phyloP scores from a whole-genome alignment of 495 filamentous ascomycete genomes.

The Penicillium daleae region DNA sequence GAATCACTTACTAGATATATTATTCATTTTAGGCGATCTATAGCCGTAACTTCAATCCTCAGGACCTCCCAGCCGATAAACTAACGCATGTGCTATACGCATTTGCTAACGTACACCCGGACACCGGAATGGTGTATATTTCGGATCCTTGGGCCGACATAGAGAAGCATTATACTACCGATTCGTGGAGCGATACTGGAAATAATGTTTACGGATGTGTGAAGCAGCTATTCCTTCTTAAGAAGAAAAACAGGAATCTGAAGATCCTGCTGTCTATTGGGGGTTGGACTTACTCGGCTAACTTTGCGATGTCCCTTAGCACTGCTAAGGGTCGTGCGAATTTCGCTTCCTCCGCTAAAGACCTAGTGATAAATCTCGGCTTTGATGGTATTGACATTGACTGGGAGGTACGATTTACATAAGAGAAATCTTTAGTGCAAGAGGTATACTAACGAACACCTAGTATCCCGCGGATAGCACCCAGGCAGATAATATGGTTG shows the following conservation, averaged over 20 bases:
- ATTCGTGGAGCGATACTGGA: slow-evolving; percentile 66
- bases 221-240: slow-evolving; percentile 84
- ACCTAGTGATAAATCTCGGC: slow-evolving; percentile 66
- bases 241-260: slow-evolving; percentile 75
- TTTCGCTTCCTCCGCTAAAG: slow-evolving; percentile 70
- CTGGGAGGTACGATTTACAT: too few species aligned
- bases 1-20: background rate
- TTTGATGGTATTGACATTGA: slow-evolving; percentile 62
- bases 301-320: slow-evolving; percentile 69
- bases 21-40: slow-evolving; percentile 64
- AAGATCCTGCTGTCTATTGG: slow-evolving; percentile 70
- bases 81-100: slow-evolving; percentile 88
- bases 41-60: slow-evolving; percentile 70
- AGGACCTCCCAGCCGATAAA: slow-evolving; percentile 72
- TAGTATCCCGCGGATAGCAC: slow-evolving; percentile 38
- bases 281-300: slow-evolving; percentile 77
- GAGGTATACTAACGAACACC: slow-evolving; percentile 16
- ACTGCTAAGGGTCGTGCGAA: slow-evolving; percentile 56
- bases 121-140: slow-evolving; percentile 70
- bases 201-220: slow-evolving; percentile 74
- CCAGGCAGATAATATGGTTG: slow-evolving; percentile 66
- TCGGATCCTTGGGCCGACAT: slow-evolving; percentile 78
- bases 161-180: slow-evolving; percentile 76
- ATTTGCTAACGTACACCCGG: slow-evolving; percentile 69
- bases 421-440: slow-evolving; percentile 54